phyloP scores from a whole-genome alignment of 106 monocot genomes.

The Acanthochlamys bracteata region DNA sequence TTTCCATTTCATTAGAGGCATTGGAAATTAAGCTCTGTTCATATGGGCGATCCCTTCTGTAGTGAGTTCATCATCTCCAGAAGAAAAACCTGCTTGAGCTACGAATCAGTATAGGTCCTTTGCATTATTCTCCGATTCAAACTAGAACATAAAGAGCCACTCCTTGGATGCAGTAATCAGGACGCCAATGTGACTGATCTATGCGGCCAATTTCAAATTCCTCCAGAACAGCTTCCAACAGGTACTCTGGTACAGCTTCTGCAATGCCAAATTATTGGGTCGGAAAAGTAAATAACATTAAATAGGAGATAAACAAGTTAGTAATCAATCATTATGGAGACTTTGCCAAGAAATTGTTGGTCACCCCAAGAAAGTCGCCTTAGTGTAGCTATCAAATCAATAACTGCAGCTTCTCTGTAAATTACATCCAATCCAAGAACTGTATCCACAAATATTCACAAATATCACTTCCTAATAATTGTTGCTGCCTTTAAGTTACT shows the following conservation, averaged over 20 bases:
- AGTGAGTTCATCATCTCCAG: not conserved
- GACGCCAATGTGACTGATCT: constrained; percentile 88
- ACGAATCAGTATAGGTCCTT: not conserved
- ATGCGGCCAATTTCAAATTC: constrained; percentile 69
- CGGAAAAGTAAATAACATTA: not conserved
- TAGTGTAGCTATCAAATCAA: constrained; percentile 59
- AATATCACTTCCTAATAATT: not conserved
- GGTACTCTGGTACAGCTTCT: constrained; percentile 87
- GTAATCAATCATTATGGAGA: constrained; percentile 58
- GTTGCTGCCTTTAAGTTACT: not conserved
- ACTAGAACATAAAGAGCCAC: constrained; percentile 71
- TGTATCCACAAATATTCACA: constrained; percentile 5
- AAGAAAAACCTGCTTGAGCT: not conserved
- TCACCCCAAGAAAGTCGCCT: constrained; percentile 41
- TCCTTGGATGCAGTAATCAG: constrained; percentile 62
- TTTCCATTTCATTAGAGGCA: too few relatives aligned
- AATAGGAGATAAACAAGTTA: not conserved
- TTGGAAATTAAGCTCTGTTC: not conserved
- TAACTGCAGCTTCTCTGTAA: constrained; percentile 73
- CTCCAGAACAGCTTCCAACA: constrained; percentile 73
- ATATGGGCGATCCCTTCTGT: not conserved
- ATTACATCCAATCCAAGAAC: constrained; percentile 93
- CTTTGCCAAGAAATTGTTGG: constrained; percentile 76
- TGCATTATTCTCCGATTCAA: constrained; percentile 16
- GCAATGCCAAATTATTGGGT: not conserved